Evolutionary conservation across 2,329 filamentous ascomycete species (phyloP).

Genomic region (Aureobasidium sp.): DNA sequence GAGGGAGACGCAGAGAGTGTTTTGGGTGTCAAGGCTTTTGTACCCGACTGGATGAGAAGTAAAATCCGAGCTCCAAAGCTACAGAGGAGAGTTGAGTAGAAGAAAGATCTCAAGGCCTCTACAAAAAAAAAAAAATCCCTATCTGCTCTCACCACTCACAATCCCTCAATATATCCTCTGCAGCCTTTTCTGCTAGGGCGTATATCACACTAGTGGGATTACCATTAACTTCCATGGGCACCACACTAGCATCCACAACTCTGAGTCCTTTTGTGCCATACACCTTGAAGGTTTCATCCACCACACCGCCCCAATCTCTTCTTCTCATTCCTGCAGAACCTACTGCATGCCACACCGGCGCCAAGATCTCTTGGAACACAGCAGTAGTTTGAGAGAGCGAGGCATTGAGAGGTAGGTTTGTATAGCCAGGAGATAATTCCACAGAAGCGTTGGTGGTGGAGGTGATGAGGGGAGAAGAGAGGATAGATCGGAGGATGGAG

Average conservation of each 20-base stretch:
- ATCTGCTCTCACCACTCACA: no score
- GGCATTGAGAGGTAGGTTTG: conserved; percentile 22
- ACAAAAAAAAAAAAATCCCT: no score
- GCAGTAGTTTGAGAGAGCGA: no score
- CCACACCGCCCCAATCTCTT: conserved; percentile 37
- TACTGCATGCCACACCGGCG: no score
- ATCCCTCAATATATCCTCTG: conserved; percentile 1
- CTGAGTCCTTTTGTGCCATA: conserved; percentile 40
- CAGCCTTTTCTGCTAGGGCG: conserved; percentile 29
- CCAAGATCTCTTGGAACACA: conserved; percentile 27
- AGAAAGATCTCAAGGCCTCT: no score
- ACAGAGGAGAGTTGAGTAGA: conserved; percentile 39
- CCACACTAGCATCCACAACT: conserved; percentile 40
- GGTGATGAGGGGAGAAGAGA: no score
- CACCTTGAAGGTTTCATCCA: conserved; percentile 35
- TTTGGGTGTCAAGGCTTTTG: conserved; percentile 66
- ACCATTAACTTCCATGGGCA: conserved; percentile 29
- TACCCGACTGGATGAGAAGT: conserved; percentile 76
- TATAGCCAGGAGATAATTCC: conserved; percentile 21
- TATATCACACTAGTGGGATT: conserved; percentile 30
- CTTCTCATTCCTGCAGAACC: conserved; percentile 37
- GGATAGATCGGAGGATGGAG: conserved; percentile 31
- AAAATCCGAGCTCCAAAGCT: conserved; percentile 45
- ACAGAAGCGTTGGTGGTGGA: conserved; percentile 8
- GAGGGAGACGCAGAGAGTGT: no score